Evolutionary conservation across 495 filamentous ascomycete species (phyloP).

Genomic region (Bathelium albidoporum): DNA sequence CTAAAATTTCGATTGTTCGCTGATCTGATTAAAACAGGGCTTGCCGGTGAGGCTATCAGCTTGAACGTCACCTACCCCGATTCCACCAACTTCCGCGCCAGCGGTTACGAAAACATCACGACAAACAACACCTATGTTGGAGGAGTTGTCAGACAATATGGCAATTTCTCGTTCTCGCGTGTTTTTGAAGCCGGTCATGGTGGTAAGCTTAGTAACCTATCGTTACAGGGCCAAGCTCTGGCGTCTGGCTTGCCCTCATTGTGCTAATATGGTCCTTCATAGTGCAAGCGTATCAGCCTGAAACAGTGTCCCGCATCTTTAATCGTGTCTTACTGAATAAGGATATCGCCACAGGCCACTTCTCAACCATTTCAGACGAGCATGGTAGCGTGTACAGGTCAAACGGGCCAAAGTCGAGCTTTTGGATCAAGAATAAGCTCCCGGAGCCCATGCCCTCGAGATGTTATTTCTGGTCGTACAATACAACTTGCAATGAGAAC

Average conservation of each 20-base stretch:
- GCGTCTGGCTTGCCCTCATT: background rate
- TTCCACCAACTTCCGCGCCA: constrained; percentile 11
- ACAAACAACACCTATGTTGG: constrained; percentile 17
- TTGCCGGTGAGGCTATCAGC: constrained; percentile 21
- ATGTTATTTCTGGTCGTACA: constrained; percentile 17
- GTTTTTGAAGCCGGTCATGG: constrained; percentile 22
- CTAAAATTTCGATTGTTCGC: background rate
- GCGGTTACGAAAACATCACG: constrained; percentile 19
- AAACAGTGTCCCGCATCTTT: constrained; percentile 28
- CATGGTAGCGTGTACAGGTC: constrained; percentile 12
- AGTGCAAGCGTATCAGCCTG: constrained; percentile 24
- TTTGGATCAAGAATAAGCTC: constrained; percentile 19
- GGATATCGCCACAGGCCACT: constrained; percentile 27
- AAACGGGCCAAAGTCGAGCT: constrained; percentile 15
- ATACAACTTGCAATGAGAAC: constrained; percentile 15
- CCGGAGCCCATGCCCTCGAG: constrained; percentile 6
- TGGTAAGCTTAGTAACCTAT: background rate
- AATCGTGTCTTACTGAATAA: constrained; percentile 25
- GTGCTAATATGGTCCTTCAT: constrained; percentile 5
- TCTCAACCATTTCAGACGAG: background rate
- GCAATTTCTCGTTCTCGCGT: constrained; percentile 24
- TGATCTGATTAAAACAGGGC: constrained; percentile 10
- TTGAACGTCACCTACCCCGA: constrained; percentile 15
- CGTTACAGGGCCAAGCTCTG: too few species aligned
- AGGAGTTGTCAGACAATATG: constrained; percentile 23